A percentile compares a stretch with the other conserved stretches of the same genome.
Conservation (phyloP, 2,329 filamentous ascomycete species). For the Diplodia scrobiculata region DNA sequence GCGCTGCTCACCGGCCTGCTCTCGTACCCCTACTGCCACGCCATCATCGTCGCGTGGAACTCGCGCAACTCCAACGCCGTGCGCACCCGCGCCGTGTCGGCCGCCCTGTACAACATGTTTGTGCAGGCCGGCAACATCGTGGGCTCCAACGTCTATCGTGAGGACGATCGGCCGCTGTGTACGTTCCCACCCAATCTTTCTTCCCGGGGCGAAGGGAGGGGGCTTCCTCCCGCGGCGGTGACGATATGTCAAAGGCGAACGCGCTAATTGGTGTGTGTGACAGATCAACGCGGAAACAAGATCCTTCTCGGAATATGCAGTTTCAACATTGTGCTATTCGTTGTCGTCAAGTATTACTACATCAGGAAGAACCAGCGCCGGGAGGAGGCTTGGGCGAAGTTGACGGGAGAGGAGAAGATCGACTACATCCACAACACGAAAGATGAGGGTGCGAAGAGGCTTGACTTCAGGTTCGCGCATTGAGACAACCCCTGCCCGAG, state of each 20-base stretch:
- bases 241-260: no score
- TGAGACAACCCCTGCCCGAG: conserved; percentile 9
- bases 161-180: conserved; percentile 57
- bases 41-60: conserved; percentile 54
- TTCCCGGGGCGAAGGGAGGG: no score
- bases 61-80: conserved; percentile 54
- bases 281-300: conserved; percentile 42
- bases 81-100: conserved; percentile 52
- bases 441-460: conserved; percentile 39
- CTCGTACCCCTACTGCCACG: conserved; percentile 55
- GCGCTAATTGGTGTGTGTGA: not conserved
- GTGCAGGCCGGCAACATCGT: conserved; percentile 52
- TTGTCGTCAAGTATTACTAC: conserved; percentile 47
- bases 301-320: conserved; percentile 41
- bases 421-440: conserved; percentile 38
- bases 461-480: conserved; percentile 40
- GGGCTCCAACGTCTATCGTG: conserved; percentile 56
- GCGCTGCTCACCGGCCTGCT: conserved; percentile 48
- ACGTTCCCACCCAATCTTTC: not conserved
- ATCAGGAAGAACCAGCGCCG: conserved; percentile 45
- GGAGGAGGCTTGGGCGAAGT: conserved; percentile 9
- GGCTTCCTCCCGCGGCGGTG: no score
- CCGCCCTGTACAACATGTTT: conserved; percentile 56
- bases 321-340: conserved; percentile 41
- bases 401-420: conserved; percentile 36